Percentiles rank a stretch among this genome's conserved stretches.
phyloP scores from a whole-genome alignment of 2,329 filamentous ascomycete genomes.

The Fusarium bactridioides region DNA sequence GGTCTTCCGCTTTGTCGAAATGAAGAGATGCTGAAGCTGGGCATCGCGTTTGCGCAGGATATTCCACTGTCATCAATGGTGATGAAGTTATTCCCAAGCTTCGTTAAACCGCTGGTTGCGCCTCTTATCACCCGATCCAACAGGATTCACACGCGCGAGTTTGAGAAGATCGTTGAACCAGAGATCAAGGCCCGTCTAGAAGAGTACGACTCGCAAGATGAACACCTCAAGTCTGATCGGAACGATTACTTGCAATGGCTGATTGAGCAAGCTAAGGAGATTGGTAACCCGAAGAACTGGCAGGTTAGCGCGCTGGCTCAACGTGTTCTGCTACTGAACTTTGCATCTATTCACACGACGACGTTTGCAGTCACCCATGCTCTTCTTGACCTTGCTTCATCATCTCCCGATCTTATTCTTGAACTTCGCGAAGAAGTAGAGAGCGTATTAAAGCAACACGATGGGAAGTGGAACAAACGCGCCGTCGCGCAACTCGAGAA shows the following conservation, averaged over 20 bases:
- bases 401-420: not conserved
- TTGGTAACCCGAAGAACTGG: constrained; percentile 8
- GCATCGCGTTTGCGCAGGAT: not conserved
- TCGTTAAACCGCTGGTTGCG: not conserved
- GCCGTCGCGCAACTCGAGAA: not conserved
- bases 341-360: constrained; percentile 7
- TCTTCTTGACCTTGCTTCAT: not conserved
- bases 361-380: constrained; percentile 1
- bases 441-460: not conserved
- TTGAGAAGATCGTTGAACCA: not conserved
- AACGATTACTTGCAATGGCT: constrained; percentile 1
- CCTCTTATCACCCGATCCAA: not conserved
- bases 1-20: not conserved
- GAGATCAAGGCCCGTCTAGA: not conserved
- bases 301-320: not conserved
- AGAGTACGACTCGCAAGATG: not conserved
- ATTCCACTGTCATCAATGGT: not conserved
- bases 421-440: not conserved
- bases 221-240: not conserved
- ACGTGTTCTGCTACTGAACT: constrained; percentile 1
- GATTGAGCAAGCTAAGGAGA: constrained; percentile 1
- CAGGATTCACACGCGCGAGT: constrained; percentile 1
- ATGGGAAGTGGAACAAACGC: not conserved
- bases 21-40: not conserved
- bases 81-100: not conserved